These are phyloP conservation scores for Zymoseptoria brevis DNA, from an alignment of 2,329 filamentous ascomycete species.

Conservation along the genomic window DNA sequence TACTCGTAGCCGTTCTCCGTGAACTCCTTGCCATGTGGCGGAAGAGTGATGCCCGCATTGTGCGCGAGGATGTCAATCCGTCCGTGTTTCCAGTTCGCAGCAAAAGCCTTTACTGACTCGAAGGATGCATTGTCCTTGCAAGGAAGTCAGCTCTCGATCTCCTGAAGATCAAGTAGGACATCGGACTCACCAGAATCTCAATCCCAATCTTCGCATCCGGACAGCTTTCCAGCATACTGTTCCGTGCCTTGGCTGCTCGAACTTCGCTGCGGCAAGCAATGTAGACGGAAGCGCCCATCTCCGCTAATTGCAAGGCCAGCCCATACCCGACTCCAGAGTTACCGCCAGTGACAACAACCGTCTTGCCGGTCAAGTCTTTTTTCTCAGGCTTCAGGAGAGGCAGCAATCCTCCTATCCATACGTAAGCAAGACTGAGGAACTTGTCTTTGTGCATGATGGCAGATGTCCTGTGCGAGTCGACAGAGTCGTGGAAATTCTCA, in stretches of 20 bases:
- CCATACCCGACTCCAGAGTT: conserved; percentile 12
- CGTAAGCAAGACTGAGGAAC: neutral
- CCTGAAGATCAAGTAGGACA: neutral
- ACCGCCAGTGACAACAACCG: conserved; percentile 11
- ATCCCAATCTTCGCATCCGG: neutral
- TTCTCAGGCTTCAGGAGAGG: neutral
- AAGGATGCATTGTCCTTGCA: conserved; percentile 1
- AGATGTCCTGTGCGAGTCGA: neutral
- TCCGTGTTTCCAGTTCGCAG: neutral
- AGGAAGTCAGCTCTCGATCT: neutral
- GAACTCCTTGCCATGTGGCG: neutral
- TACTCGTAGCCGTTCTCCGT: conserved; percentile 2
- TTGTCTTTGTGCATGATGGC: neutral
- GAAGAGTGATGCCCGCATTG: conserved; percentile 1
- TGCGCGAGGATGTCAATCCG: conserved; percentile 2
- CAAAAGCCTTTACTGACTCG: neutral
- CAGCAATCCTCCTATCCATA: neutral
- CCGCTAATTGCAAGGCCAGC: conserved; percentile 4
- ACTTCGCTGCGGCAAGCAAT: neutral
- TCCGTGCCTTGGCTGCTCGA: neutral
- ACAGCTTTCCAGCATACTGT: neutral
- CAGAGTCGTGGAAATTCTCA: neutral
- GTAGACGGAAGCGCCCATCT: conserved; percentile 3
- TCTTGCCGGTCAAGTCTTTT: conserved; percentile 6
- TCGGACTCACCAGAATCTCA: neutral